Evolutionary conservation across 2,329 filamentous ascomycete genomes (phyloP).

Genomic region (Aspergillus sp.): DNA sequence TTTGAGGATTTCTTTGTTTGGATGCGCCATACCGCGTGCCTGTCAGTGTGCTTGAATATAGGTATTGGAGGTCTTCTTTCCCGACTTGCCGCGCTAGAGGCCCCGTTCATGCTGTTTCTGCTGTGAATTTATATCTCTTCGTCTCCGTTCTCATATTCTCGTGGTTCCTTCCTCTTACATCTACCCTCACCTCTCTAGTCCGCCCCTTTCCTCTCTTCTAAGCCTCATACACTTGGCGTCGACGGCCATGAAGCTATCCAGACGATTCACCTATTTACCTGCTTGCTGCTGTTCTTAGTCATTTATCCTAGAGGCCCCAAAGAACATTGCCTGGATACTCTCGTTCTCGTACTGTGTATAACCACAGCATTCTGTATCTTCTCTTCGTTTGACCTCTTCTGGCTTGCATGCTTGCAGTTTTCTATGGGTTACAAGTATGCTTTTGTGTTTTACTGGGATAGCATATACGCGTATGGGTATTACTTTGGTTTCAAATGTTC

Average conservation of each 20-base stretch:
- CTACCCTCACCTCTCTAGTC: too few species aligned
- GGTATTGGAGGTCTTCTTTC: constrained; percentile 30
- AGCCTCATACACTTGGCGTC: constrained; percentile 11
- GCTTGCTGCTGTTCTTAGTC: constrained; percentile 17
- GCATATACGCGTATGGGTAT: constrained; percentile 25
- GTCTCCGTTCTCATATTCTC: constrained; percentile 7
- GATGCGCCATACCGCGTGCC: constrained; percentile 22
- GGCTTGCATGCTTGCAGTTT: background rate
- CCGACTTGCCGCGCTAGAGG: constrained; percentile 38
- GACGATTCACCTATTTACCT: constrained; percentile 21
- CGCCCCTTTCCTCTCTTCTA: background rate
- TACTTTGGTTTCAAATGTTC: background rate
- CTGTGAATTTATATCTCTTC: constrained; percentile 11
- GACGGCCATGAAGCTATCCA: constrained; percentile 22
- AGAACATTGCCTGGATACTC: constrained; percentile 15
- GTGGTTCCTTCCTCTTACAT: background rate
- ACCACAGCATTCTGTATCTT: constrained; percentile 18
- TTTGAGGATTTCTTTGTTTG: constrained; percentile 30
- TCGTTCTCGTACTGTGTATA: constrained; percentile 19
- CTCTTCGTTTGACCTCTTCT: background rate
- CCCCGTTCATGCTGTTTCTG: constrained; percentile 25
- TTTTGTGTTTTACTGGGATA: constrained; percentile 7
- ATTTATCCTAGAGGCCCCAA: constrained; percentile 15
- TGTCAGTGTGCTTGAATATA: constrained; percentile 30
- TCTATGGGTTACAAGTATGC: background rate